Evolutionary conservation across 495 filamentous ascomycete genomes (phyloP).

Genomic region (Trichoderma parareesei): DNA sequence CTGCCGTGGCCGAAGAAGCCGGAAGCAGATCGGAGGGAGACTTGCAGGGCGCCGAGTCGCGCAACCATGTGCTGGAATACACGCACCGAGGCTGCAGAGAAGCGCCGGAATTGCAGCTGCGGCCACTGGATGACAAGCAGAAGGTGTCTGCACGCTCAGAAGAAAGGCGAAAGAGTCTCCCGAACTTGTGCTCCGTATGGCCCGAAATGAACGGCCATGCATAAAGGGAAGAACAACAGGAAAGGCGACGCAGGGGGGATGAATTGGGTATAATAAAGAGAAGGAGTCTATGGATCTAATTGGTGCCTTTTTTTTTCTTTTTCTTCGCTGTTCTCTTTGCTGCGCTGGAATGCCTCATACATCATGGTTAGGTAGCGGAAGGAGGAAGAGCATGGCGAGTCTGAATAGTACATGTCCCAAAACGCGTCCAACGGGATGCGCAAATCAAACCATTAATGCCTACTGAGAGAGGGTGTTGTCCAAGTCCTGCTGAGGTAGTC

Average conservation of each 20-base stretch:
- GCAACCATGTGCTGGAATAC: background rate
- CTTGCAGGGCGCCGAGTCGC: background rate
- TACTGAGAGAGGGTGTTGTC: background rate
- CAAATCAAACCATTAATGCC: background rate
- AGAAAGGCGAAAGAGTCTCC: background rate
- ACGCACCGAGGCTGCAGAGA: background rate
- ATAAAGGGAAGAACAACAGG: background rate
- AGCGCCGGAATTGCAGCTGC: background rate
- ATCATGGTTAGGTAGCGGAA: background rate
- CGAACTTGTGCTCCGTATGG: background rate
- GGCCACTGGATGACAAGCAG: background rate
- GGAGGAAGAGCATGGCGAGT: background rate
- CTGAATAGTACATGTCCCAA: background rate
- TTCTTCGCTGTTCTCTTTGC: background rate
- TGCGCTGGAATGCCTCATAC: background rate
- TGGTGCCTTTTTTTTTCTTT: background rate
- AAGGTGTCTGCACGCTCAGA: background rate
- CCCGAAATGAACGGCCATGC: background rate
- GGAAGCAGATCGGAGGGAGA: background rate
- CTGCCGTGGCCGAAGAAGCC: background rate
- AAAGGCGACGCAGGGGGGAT: background rate
- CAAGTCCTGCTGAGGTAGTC: background rate
- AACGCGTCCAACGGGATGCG: background rate
- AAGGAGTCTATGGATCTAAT: background rate
- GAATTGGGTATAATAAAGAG: background rate